Conservation (phyloP, 441 rosid species). For the Jatropha multifida region DNA sequence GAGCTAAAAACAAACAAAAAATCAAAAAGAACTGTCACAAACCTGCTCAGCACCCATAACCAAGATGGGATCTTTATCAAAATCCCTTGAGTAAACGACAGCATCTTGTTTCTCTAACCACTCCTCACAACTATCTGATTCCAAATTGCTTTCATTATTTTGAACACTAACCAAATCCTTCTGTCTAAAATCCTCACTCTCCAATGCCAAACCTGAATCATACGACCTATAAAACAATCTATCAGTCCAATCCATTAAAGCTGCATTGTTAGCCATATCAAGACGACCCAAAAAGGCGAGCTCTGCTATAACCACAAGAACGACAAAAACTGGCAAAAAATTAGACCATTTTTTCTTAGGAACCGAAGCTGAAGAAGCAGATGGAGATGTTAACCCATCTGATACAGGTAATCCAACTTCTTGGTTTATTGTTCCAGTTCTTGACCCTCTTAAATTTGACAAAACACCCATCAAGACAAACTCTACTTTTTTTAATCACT, state of each 20-base stretch:
- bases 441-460: slow-evolving; percentile 56
- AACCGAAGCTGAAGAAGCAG: slow-evolving; percentile 28
- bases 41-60: slow-evolving; percentile 63
- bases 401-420: slow-evolving; percentile 33
- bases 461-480: slow-evolving; percentile 46
- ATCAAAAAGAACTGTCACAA: slow-evolving; percentile 11
- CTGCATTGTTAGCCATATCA: slow-evolving; percentile 64
- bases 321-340: slow-evolving; percentile 57
- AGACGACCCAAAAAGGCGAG: slow-evolving; percentile 83
- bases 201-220: slow-evolving; percentile 10
- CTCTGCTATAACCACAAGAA: slow-evolving; percentile 70
- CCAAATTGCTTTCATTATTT: slow-evolving; percentile 14
- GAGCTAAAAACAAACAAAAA: neutral
- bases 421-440: slow-evolving; percentile 34
- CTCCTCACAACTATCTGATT: slow-evolving; percentile 55
- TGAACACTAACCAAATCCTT: slow-evolving; percentile 13
- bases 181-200: slow-evolving; percentile 16
- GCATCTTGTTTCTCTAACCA: slow-evolving; percentile 79
- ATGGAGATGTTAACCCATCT: slow-evolving; percentile 31
- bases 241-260: slow-evolving; percentile 52
- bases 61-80: slow-evolving; percentile 59
- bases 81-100: slow-evolving; percentile 58
- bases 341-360: slow-evolving; percentile 52
- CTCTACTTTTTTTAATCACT: neutral
- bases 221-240: slow-evolving; percentile 16